Evolutionary conservation across 148 eudicot species (phyloP).

Genomic region (Limonium bicolor): DNA sequence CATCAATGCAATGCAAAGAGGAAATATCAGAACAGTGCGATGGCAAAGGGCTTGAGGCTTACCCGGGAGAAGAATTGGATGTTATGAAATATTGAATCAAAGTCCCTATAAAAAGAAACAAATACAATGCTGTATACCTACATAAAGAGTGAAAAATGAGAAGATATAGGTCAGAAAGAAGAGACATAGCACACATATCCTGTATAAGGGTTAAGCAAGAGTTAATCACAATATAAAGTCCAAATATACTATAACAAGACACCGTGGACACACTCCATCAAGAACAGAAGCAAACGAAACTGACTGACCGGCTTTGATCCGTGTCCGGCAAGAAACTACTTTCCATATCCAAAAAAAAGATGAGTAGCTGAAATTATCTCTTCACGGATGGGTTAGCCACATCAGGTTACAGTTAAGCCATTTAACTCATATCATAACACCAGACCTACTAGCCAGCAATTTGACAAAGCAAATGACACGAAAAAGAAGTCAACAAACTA

Average conservation of each 20-base stretch:
- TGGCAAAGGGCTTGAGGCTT: slow-evolving; percentile 1
- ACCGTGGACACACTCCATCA: neutral
- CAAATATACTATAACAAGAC: neutral
- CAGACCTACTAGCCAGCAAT: too few relatives aligned
- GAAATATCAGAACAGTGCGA: neutral
- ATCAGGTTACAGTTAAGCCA: too few relatives aligned
- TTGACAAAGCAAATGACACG: too few relatives aligned
- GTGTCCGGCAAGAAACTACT: too few relatives aligned
- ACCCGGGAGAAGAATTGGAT: slow-evolving; percentile 89
- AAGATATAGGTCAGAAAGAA: neutral
- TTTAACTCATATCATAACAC: too few relatives aligned
- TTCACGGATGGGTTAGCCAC: too few relatives aligned
- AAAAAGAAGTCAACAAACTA: too few relatives aligned
- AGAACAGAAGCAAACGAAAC: neutral
- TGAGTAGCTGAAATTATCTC: too few relatives aligned
- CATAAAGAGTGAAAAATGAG: neutral
- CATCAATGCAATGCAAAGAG: neutral
- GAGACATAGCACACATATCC: neutral
- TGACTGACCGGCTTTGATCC: neutral
- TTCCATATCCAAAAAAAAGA: too few relatives aligned
- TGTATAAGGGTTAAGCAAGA: neutral
- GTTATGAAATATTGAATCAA: slow-evolving; percentile 75
- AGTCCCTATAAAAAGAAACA: slow-evolving; percentile 51
- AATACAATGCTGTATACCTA: slow-evolving; percentile 62
- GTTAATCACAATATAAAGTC: slow-evolving; percentile 1